Base-by-base conservation (phyloP, 2,329 filamentous ascomycete species). In the Fusarium acutatum region DNA sequence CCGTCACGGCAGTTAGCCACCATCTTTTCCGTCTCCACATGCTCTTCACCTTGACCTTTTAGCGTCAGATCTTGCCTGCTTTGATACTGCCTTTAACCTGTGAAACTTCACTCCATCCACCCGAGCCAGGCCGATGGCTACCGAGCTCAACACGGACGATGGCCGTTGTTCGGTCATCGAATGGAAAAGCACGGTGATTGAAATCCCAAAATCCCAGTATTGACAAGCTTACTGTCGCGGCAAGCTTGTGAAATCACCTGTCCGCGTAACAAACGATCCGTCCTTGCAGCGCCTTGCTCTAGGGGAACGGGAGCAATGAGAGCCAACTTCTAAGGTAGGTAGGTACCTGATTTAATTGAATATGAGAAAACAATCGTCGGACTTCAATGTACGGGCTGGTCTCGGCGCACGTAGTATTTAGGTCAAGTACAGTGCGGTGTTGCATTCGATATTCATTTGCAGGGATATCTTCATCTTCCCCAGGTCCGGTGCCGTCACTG, bases 101-200 rank as follows among this genome's bases (percentile, higher is more conserved):
- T 61, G 40, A 60, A 60, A 15, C 38, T 65, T 72, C 61, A 59
- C 63, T 80, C 81, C 80, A 78, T 81, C 77, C 77, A 77, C 72
- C 80, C 81, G 80, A 82, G 79, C 74, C 62, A 80, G 76, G 75
- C 79, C 80, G 79, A 78, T 77, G 74, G 76, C 69, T 80, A 78
- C 81, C 81, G 80, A 82, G 62, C 35, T 26, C 41, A 64, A 60
- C 64, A 71, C 75, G 75, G 75, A 77, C 73, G 67, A 76, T 76
- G 73, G 61, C 75, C 75, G 73, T 68, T 44, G 49, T 60, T 22
- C 38, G 34, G 40, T 40, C 35, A 44, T 47, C 15, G 28, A 47
- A 26, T 53, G 24, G 30, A 56, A 30, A 32, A 32, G 52, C 17
- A 58, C 28, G 26, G 52, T 12, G 56, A 52, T 58, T 34, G 41